phyloP scores from a whole-genome alignment of 768 basidiomycete species.

The Paxillus rubicundulus region DNA sequence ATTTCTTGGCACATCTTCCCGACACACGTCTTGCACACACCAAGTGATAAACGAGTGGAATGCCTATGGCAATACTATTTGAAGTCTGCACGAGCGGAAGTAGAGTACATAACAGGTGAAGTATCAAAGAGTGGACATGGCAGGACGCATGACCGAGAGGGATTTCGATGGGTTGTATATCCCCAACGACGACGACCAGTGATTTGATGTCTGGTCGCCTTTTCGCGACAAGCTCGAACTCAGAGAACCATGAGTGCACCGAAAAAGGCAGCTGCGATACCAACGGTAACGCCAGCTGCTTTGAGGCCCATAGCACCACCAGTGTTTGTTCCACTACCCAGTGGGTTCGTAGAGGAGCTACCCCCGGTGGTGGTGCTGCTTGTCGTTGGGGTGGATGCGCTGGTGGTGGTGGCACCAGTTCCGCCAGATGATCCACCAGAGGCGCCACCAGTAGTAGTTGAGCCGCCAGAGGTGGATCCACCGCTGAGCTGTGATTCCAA shows the following conservation, averaged over 20 bases:
- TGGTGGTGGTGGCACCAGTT: not conserved
- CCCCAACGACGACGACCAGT: too few species aligned
- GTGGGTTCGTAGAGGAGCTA: slow-evolving; percentile 1
- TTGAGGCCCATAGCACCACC: slow-evolving; percentile 6
- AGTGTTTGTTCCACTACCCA: not conserved
- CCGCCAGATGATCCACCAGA: not conserved
- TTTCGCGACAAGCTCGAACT: not conserved
- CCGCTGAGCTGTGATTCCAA: slow-evolving; percentile 8
- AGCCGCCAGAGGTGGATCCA: slow-evolving; percentile 3
- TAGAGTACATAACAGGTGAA: not conserved
- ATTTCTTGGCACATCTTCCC: too few species aligned
- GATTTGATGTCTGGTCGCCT: not conserved
- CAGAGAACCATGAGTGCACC: slow-evolving; percentile 13
- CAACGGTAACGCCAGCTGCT: not conserved
- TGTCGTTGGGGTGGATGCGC: not conserved
- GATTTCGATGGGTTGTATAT: not conserved
- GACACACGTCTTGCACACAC: too few species aligned
- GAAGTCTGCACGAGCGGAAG: not conserved
- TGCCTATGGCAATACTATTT: not conserved
- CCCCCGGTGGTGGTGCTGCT: not conserved
- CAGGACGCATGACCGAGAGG: not conserved
- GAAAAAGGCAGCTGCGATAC: slow-evolving; percentile 8
- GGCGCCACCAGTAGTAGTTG: not conserved
- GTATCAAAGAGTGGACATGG: not conserved
- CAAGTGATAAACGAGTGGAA: not conserved